phyloP scores from a whole-genome alignment of 352 stramenopile genomes.

The Phytophthora syringae region DNA sequence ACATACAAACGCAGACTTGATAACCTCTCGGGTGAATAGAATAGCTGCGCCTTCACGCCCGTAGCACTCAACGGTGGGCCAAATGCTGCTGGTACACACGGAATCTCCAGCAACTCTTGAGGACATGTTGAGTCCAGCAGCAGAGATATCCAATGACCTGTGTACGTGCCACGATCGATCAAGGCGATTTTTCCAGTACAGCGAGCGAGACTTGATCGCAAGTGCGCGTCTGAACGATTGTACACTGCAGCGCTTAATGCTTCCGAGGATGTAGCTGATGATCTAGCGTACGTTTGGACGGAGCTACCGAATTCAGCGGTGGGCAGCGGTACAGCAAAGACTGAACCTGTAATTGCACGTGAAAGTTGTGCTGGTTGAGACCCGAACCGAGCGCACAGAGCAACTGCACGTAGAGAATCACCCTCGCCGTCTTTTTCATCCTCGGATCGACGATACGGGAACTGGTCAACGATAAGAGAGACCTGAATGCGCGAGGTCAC shows the following conservation, averaged over 20 bases:
- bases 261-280: conserved; percentile 14
- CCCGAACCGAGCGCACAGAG: conserved; percentile 63
- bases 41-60: conserved; percentile 51
- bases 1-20: conserved; percentile 67
- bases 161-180: conserved; percentile 62
- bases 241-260: conserved; percentile 46
- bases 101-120: conserved; percentile 56
- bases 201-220: conserved; percentile 47
- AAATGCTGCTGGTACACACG: conserved; percentile 63
- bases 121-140: conserved; percentile 26
- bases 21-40: conserved; percentile 75
- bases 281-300: background rate
- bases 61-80: conserved; percentile 46
- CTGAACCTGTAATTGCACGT: conserved; percentile 44
- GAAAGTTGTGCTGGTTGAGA: conserved; percentile 48
- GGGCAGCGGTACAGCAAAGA: conserved; percentile 31
- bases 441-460: conserved; percentile 24
- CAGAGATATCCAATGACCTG: conserved; percentile 63
- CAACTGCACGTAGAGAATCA: conserved; percentile 39
- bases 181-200: conserved; percentile 63
- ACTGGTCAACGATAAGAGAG: conserved; percentile 46
- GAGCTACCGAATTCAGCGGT: conserved; percentile 12
- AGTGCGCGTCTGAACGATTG: conserved; percentile 53
- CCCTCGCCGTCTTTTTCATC: conserved; percentile 21
- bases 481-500: conserved; percentile 56